These are phyloP conservation scores for Cinnamomum chago DNA, from an alignment of 164 flowering plant genomes.

Conservation along the genomic window DNA sequence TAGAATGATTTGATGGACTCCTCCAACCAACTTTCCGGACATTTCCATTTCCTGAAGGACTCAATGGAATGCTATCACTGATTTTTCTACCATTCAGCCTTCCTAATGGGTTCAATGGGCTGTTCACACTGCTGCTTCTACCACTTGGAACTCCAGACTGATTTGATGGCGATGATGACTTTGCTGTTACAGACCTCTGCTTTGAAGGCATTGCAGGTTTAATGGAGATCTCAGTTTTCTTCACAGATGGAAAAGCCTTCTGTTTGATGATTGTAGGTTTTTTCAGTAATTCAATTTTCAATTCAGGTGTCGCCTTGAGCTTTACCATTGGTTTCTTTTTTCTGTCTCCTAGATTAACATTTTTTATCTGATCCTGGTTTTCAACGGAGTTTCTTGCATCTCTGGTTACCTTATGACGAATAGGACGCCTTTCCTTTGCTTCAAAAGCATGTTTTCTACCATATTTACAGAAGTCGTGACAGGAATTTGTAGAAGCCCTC, in stretches of 20 bases:
- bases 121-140: neutral
- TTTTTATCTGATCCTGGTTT: slow-evolving; percentile 2
- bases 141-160: slow-evolving; percentile 2
- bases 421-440: slow-evolving; percentile 33
- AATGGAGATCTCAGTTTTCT: slow-evolving; percentile 7
- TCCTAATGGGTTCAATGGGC: neutral
- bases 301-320: slow-evolving; percentile 15
- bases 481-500: slow-evolving; percentile 79
- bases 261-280: slow-evolving; percentile 2
- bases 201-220: slow-evolving; percentile 17
- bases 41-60: slow-evolving; percentile 18
- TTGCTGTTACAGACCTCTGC: slow-evolving; percentile 8
- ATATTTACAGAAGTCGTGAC: slow-evolving; percentile 89
- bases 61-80: slow-evolving; percentile 8
- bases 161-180: slow-evolving; percentile 14
- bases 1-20: neutral
- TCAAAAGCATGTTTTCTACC: slow-evolving; percentile 50
- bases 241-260: slow-evolving; percentile 15
- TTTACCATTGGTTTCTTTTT: slow-evolving; percentile 10
- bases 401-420: slow-evolving; percentile 15
- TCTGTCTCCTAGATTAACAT: slow-evolving; percentile 5
- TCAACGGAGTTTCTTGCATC: slow-evolving; percentile 3
- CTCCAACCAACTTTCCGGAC: slow-evolving; percentile 19
- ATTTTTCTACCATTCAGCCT: slow-evolving; percentile 2
- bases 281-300: slow-evolving; percentile 11